These are phyloP conservation scores for Colletotrichum theobromicola DNA, from an alignment of 2,329 filamentous ascomycete genomes.

Conservation along the genomic window DNA sequence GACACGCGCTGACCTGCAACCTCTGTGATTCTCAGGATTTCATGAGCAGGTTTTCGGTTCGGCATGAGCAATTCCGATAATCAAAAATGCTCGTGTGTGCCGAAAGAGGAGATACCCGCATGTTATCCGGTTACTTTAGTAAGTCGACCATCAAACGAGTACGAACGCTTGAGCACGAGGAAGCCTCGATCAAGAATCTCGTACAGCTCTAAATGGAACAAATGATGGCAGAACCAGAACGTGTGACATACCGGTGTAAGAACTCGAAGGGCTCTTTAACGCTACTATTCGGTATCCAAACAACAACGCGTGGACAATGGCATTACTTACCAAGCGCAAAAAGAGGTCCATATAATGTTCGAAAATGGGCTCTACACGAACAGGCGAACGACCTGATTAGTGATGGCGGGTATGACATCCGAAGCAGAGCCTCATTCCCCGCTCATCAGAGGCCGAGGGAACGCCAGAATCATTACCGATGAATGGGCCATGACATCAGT, in stretches of 20 bases:
- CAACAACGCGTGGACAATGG: neutral
- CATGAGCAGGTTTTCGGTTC: neutral
- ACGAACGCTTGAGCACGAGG: no score
- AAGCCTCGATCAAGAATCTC: neutral
- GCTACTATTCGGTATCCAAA: neutral
- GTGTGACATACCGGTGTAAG: neutral
- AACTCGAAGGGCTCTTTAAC: neutral
- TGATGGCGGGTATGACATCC: neutral
- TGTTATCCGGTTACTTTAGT: neutral
- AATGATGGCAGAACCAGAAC: neutral
- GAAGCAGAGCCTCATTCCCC: neutral
- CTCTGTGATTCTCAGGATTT: neutral
- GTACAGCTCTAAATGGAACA: neutral
- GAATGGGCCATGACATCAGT: neutral
- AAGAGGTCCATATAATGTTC: neutral
- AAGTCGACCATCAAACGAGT: neutral
- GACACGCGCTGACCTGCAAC: neutral
- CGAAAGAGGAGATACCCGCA: neutral
- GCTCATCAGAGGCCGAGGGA: neutral
- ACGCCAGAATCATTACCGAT: neutral
- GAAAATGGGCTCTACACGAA: neutral
- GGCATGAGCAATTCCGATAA: neutral
- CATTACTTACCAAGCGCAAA: neutral
- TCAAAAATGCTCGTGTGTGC: neutral
- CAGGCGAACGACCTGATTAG: neutral